A percentile compares a stretch with the other conserved stretches of the same genome.
phyloP scores from a whole-genome alignment of 306 rosid species.

The Malus orientalis region DNA sequence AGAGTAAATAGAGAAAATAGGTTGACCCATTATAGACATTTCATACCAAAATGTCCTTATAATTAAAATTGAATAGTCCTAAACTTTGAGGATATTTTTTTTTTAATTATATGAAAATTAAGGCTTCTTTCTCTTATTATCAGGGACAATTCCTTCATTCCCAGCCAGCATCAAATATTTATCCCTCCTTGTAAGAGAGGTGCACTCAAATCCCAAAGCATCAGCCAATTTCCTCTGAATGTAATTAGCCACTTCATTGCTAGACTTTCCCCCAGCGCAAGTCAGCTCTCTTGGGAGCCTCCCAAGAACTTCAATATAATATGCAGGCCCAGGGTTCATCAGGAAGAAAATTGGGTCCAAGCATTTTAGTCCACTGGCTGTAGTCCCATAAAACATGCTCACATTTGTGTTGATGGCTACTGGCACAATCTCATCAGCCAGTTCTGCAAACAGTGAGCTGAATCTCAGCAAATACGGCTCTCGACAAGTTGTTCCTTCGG shows the following conservation, averaged over 20 bases:
- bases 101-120: background rate
- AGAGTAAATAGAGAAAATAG: no score
- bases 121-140: constrained; percentile 15
- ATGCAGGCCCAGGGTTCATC: constrained; percentile 80
- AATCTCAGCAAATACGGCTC: constrained; percentile 85
- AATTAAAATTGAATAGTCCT: background rate
- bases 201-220: constrained; percentile 87
- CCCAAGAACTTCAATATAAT: constrained; percentile 50
- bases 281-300: constrained; percentile 51
- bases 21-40: no score
- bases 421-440: constrained; percentile 78
- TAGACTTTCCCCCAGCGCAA: constrained; percentile 57
- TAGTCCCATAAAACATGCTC: constrained; percentile 91
- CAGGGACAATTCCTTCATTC: constrained; percentile 65
- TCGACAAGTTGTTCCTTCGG: constrained; percentile 97
- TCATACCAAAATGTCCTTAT: no score
- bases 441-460: constrained; percentile 82
- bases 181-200: constrained; percentile 66
- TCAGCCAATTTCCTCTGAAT: constrained; percentile 56
- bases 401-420: constrained; percentile 63
- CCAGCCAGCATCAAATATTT: constrained; percentile 95
- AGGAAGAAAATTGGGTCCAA: constrained; percentile 76
- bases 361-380: constrained; percentile 85
- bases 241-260: constrained; percentile 75
- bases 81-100: no score